Evolutionary conservation across 352 stramenopile genomes (phyloP), one percentile per base, ranked within the genome.

Genomic region (Phytopythium chamaehyphon): DNA sequence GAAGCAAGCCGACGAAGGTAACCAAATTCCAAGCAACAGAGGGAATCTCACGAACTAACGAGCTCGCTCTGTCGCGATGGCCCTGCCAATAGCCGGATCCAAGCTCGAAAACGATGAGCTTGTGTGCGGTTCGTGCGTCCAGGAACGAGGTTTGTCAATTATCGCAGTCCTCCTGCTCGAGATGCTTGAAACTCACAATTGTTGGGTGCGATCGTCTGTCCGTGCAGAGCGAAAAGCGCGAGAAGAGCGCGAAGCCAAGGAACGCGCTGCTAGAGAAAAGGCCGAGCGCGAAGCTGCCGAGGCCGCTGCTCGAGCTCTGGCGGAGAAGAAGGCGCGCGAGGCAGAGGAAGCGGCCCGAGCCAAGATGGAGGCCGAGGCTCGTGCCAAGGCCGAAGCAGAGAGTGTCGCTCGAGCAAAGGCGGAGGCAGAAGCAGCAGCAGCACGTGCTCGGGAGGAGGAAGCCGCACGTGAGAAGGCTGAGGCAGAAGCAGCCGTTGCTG

Each of bases 1-100:
- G 21, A 88, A 90, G 55, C 59, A 85, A 14, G 60, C 80, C 1
- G 76, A 83, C 59, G 79, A 93, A 71, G 66, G 73, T 82, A 51
- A 33, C 28, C 9, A 33, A 9, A 10, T 9, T 33, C 28, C 5
- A 10, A 5, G 28, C 28, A 33, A 10, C 9, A 5, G 28, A 33
- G 28, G 28, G 5, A 33, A 33, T n/a, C 28, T 33, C 28, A 33
- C 28, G 9, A 33, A 9, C 28, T 33, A 33, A 33, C 28, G 28
- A 33, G 28, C 28, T 33, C 28, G 28, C 9, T 5, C 9, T 33
- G 28, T 33, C 28, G 28, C 9, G 28, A 5, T 33, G 5, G 5
- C 9, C 5, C 5, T 33, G 28, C 9, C 28, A 33, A 10, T 33
- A 81, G 62, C 61, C 51, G 69, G 64, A 51, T 62, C 73, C 2